Evolutionary conservation across 2,329 filamentous ascomycete species (phyloP), one percentile per base, ranked within the genome.

Genomic region (Aspergillus glaucus): DNA sequence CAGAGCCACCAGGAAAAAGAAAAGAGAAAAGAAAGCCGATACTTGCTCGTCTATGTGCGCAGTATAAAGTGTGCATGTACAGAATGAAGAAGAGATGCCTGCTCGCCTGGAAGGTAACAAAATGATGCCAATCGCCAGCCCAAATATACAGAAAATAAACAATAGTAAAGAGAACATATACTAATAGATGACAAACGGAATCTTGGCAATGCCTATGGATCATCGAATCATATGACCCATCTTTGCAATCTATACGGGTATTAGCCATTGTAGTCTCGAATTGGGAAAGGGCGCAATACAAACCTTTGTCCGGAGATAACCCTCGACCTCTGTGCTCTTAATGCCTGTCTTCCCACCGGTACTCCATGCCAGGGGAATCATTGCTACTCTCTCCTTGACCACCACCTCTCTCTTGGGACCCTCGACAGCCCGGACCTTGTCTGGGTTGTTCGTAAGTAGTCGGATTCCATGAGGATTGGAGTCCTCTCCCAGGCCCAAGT

Each of bases 281-380:
- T 51, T 43, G 39, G 21, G 47, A 47, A 15, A 44, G 30, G 21
- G 49, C 46, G 7, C 12, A 24, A 22, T 10, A 70, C 81, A 65
- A 64, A 92, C 89, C 84, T 98, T 98, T 2, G 93, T 96, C 67
- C 86, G 88, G 54, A 98, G 74, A 74, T 98, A 98, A 6, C 88
- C 90, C 60, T 95, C 89, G 43, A 97, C 87, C 71, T 98, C 93
- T 47, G 84, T 80, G 62, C 92, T 92, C 52, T 82, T 81, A 53
- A 97, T 88, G 0, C 93, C 93, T 37, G 85, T 85, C 58, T 84
- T 81, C 4, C 82, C 81, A 1, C 87, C 88, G 7, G 78, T 80
- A 64, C 87, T 87, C 93, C 93, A 98, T 8, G 89, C 91, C 52
- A 97, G 67, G 3, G 93, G 93, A 50, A 98, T 85, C 93, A 98